A percentile compares a stretch with the other conserved stretches of the same genome.
phyloP scores from a whole-genome alignment of 768 basidiomycete genomes.

The Suillus subluteus region DNA sequence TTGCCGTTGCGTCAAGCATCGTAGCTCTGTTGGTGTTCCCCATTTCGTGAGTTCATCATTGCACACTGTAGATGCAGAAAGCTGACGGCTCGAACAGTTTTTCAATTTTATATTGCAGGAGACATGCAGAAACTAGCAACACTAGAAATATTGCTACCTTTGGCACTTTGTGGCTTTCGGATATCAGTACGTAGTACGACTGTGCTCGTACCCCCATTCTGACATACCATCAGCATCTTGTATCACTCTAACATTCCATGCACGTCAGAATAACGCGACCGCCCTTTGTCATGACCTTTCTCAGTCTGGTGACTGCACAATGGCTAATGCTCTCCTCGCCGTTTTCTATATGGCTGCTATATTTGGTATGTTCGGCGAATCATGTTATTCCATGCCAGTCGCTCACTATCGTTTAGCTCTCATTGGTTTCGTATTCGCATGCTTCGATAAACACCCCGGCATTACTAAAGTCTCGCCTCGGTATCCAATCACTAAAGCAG shows the following conservation, averaged over 20 bases:
- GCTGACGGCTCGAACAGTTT: constrained; percentile 15
- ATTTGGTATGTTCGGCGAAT: constrained; percentile 27
- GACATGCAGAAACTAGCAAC: constrained; percentile 25
- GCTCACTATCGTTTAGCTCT: constrained; percentile 19
- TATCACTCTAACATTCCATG: constrained; percentile 31
- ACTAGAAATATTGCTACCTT: constrained; percentile 28
- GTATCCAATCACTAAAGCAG: constrained; percentile 34
- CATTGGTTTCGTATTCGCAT: constrained; percentile 26
- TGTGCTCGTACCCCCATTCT: neutral
- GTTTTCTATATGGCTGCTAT: constrained; percentile 34
- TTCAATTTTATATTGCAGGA: constrained; percentile 18
- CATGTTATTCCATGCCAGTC: neutral
- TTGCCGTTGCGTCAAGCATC: constrained; percentile 19
- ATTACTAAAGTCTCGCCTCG: constrained; percentile 27
- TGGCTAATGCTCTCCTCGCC: constrained; percentile 27
- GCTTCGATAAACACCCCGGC: constrained; percentile 33
- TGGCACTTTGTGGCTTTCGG: constrained; percentile 20
- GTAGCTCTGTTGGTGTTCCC: constrained; percentile 19
- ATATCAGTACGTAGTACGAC: constrained; percentile 19
- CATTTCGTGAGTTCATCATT: constrained; percentile 22
- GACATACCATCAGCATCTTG: constrained; percentile 21
- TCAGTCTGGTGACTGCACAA: constrained; percentile 21
- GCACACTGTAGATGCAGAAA: too few relatives aligned
- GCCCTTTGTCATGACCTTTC: constrained; percentile 36
- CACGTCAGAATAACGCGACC: constrained; percentile 21